Percentiles rank a stretch among this genome's conserved stretches.
These are phyloP conservation scores for Crithidia sp. DNA, from an alignment of 208 protist genomes.

Conservation along the genomic window DNA sequence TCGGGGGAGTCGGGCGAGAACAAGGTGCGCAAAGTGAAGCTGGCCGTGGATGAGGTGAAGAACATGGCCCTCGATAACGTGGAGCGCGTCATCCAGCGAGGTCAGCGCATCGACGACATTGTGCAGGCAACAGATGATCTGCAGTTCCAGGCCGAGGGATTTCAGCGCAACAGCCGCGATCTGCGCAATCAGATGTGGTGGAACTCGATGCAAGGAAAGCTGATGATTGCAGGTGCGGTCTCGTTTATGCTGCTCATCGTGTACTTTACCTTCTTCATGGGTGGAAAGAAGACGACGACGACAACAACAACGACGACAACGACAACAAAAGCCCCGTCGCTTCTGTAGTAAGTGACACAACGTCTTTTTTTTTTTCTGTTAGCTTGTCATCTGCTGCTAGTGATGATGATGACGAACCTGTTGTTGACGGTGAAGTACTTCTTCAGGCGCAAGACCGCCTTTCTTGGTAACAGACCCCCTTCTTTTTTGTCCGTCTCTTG, in stretches of 20 bases:
- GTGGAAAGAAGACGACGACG: constrained; percentile 7
- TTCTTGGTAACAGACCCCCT: not conserved
- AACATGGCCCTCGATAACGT: constrained; percentile 89
- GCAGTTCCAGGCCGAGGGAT: constrained; percentile 88
- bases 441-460: no score
- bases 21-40: constrained; percentile 78
- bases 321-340: not conserved
- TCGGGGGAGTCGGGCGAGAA: constrained; percentile 33
- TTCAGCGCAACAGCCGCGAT: constrained; percentile 84
- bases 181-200: constrained; percentile 89
- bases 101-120: constrained; percentile 89
- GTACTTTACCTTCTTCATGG: constrained; percentile 79
- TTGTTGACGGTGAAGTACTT: no score
- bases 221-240: constrained; percentile 68
- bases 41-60: constrained; percentile 83
- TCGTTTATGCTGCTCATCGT: constrained; percentile 77
- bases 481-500: not conserved
- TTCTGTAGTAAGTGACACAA: not conserved
- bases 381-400: not conserved
- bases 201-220: constrained; percentile 79
- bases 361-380: not conserved
- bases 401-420: no score
- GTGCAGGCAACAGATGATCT: constrained; percentile 88
- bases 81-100: constrained; percentile 78
- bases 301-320: not conserved